These are phyloP conservation scores for Inga laurina DNA, from an alignment of 306 rosid species.

Conservation along the genomic window DNA sequence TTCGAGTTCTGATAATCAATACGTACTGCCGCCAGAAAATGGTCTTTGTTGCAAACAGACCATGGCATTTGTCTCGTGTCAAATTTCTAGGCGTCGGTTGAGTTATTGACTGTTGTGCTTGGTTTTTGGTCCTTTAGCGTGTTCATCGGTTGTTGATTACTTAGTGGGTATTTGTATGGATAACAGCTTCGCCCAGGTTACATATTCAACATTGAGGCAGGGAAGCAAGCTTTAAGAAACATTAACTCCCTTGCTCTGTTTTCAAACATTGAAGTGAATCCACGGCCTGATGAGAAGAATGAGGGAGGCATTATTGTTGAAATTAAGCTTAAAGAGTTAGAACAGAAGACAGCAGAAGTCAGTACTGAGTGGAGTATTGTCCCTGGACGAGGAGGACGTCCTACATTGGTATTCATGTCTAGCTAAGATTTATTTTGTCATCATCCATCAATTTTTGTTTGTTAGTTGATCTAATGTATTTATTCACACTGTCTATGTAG, in stretches of 20 bases:
- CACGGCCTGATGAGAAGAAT: conserved; percentile 87
- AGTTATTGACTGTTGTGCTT: conserved; percentile 20
- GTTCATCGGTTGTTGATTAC: neutral
- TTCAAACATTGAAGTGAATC: conserved; percentile 97
- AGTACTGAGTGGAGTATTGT: conserved; percentile 95
- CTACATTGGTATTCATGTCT: conserved; percentile 70
- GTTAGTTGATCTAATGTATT: conserved; percentile 24
- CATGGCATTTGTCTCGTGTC: neutral
- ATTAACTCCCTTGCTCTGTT: conserved; percentile 86
- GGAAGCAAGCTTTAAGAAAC: conserved; percentile 94
- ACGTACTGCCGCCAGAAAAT: neutral
- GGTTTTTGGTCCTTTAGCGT: neutral
- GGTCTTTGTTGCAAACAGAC: neutral
- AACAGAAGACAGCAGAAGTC: conserved; percentile 93
- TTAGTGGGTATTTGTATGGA: conserved; percentile 40
- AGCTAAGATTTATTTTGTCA: neutral
- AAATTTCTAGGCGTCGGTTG: conserved; percentile 3
- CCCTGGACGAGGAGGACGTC: conserved; percentile 94
- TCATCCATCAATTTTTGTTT: neutral
- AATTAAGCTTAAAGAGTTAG: conserved; percentile 87
- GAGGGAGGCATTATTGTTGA: conserved; percentile 96
- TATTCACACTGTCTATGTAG: conserved; percentile 47
- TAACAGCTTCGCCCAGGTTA: conserved; percentile 80
- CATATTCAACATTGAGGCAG: conserved; percentile 91
- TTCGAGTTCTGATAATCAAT: neutral